Evolutionary conservation across 768 basidiomycete species (phyloP).

Genomic region (Ramaria sp.): DNA sequence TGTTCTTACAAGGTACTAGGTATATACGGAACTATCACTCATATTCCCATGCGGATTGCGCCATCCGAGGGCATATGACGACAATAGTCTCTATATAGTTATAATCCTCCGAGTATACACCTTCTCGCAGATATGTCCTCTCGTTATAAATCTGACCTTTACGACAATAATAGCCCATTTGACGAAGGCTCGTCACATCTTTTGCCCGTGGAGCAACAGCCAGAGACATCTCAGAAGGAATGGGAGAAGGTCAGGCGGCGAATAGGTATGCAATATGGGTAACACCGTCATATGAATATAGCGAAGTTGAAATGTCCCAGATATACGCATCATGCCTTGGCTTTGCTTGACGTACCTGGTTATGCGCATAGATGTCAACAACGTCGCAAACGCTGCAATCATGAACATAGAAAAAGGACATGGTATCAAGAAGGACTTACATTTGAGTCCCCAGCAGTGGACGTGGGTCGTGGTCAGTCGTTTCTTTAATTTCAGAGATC

Average conservation of each 20-base stretch:
- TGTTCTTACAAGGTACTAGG: no score
- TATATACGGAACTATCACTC: neutral
- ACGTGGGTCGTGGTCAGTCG: constrained; percentile 12
- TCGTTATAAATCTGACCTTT: neutral
- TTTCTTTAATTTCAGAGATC: no score
- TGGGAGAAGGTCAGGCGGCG: neutral
- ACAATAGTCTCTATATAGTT: neutral
- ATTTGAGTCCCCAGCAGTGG: constrained; percentile 16
- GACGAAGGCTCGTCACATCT: neutral
- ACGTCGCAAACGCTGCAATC: constrained; percentile 16
- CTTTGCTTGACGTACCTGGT: constrained; percentile 13
- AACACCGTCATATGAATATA: neutral
- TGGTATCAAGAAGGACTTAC: constrained; percentile 14
- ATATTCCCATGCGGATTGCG: neutral
- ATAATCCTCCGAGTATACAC: no score
- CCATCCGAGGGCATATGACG: neutral
- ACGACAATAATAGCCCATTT: neutral
- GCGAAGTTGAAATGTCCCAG: neutral
- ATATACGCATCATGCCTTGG: constrained; percentile 11
- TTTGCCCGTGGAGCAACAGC: neutral
- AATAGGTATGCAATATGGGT: neutral
- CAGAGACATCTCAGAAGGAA: neutral
- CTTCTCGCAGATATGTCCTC: neutral
- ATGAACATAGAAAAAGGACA: constrained; percentile 15
- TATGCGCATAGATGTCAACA: constrained; percentile 17